Conservation (phyloP, 2,329 filamentous ascomycete genomes). For the Biscogniauxia mediterranea region DNA sequence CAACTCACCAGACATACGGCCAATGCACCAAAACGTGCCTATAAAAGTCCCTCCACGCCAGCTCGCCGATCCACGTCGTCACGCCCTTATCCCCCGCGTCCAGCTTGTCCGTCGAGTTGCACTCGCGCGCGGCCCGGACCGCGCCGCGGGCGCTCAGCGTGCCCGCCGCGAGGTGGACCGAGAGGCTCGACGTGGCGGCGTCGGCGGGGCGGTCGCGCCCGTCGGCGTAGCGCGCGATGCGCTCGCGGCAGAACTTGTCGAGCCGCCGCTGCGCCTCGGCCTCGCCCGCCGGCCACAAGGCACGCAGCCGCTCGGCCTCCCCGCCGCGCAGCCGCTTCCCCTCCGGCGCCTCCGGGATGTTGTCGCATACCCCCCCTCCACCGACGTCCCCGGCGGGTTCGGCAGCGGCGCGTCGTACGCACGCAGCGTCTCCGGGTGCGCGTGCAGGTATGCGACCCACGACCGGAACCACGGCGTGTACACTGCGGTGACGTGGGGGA, state of each 20-base stretch:
- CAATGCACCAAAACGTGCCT: slow-evolving; percentile 80
- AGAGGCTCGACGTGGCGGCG: slow-evolving; percentile 65
- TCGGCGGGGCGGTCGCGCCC: slow-evolving; percentile 64
- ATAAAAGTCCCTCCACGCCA: slow-evolving; percentile 88
- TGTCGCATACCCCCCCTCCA: slow-evolving; percentile 13
- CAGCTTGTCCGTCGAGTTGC: slow-evolving; percentile 53
- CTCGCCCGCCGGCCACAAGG: slow-evolving; percentile 74
- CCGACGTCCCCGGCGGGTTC: slow-evolving; percentile 49
- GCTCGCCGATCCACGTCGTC: slow-evolving; percentile 73
- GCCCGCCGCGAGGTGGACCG: slow-evolving; percentile 67
- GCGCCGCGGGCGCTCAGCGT: slow-evolving; percentile 65
- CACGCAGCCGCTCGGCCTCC: slow-evolving; percentile 55
- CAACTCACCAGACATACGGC: slow-evolving; percentile 72
- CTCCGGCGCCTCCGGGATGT: slow-evolving; percentile 60
- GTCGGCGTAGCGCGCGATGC: slow-evolving; percentile 59
- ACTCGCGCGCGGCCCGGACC: slow-evolving; percentile 60
- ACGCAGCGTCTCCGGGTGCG: slow-evolving; percentile 65
- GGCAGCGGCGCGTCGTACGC: slow-evolving; percentile 54
- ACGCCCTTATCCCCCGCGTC: slow-evolving; percentile 66
- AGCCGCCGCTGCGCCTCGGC: slow-evolving; percentile 66
- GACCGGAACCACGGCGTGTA: slow-evolving; percentile 79
- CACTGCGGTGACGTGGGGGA: slow-evolving; percentile 40
- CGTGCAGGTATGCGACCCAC: slow-evolving; percentile 73
- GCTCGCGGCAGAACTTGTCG: slow-evolving; percentile 64
- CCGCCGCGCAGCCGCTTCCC: slow-evolving; percentile 61